A percentile compares a stretch with the other conserved stretches of the same genome.
phyloP scores from a whole-genome alignment of 805 yeast genomes.

The Teunomyces aglyptinius region DNA sequence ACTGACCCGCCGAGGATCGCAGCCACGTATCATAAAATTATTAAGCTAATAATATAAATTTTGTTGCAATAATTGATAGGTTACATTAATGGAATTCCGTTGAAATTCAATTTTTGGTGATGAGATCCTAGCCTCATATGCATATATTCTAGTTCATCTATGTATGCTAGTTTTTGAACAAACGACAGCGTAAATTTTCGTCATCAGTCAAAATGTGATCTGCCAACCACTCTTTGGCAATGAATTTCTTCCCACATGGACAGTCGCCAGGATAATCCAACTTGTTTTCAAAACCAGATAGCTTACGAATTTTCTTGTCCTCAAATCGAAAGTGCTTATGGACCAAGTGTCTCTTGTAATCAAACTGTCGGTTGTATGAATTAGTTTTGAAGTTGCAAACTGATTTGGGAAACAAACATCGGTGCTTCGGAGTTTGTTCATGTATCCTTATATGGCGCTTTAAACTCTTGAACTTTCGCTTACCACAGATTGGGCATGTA shows the following conservation, averaged over 20 bases:
- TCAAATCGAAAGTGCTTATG: constrained; percentile 42
- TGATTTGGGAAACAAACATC: constrained; percentile 39
- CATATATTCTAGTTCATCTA: background rate
- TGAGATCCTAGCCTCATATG: background rate
- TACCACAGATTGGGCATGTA: constrained; percentile 39
- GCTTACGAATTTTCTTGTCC: constrained; percentile 37
- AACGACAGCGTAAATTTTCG: constrained; percentile 5
- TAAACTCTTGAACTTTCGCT: constrained; percentile 39
- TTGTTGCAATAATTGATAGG: background rate
- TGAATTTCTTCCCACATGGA: constrained; percentile 49
- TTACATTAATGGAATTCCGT: background rate
- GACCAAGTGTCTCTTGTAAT: constrained; percentile 43
- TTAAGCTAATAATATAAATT: background rate
- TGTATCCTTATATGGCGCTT: constrained; percentile 44
- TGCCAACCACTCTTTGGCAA: constrained; percentile 58
- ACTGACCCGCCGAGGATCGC: background rate
- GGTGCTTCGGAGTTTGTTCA: constrained; percentile 41
- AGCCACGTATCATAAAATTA: background rate
- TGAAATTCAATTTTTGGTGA: background rate
- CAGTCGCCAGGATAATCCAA: constrained; percentile 37
- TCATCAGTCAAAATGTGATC: constrained; percentile 43
- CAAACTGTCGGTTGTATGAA: constrained; percentile 44
- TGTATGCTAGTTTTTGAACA: constrained; percentile 8
- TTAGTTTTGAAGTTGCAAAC: constrained; percentile 42
- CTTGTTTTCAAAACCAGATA: constrained; percentile 31